Conservation (phyloP, 148 eudicot genomes). For the Gaultheria prostrata region DNA sequence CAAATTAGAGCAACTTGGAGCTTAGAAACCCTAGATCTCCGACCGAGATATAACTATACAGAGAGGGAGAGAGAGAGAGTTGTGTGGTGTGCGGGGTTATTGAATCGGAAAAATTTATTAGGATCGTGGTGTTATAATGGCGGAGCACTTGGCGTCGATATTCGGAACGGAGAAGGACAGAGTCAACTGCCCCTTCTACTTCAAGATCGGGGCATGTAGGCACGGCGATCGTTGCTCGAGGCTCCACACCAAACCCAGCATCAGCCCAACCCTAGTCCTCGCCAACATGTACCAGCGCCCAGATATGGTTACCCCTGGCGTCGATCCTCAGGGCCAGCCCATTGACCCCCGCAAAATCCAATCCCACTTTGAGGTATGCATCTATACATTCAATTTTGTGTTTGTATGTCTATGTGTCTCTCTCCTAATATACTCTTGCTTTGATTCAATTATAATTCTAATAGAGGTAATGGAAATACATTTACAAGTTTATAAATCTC, state of each 20-base stretch:
- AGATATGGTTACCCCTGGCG: conserved; percentile 82
- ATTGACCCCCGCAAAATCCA: conserved; percentile 74
- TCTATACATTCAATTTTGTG: background rate
- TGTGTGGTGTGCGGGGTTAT: background rate
- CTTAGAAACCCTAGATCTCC: background rate
- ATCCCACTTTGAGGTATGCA: conserved; percentile 62
- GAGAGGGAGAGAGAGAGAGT: background rate
- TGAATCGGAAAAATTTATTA: background rate
- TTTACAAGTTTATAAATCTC: background rate
- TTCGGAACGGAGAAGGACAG: conserved; percentile 92
- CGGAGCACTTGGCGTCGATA: conserved; percentile 87
- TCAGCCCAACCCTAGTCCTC: conserved; percentile 66
- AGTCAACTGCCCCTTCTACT: conserved; percentile 86
- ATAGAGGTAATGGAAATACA: background rate
- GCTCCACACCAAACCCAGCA: conserved; percentile 79
- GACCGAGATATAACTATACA: background rate
- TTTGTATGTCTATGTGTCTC: background rate
- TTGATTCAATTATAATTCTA: background rate
- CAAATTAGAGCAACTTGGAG: background rate
- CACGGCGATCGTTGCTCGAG: conserved; percentile 83
- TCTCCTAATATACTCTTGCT: background rate
- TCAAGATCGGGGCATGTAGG: conserved; percentile 92
- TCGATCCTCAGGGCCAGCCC: conserved; percentile 75
- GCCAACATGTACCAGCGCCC: conserved; percentile 93
- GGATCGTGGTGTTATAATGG: conserved; percentile 32